Conservation (phyloP, 805 yeast species). For the Monosporozyma solicola region DNA sequence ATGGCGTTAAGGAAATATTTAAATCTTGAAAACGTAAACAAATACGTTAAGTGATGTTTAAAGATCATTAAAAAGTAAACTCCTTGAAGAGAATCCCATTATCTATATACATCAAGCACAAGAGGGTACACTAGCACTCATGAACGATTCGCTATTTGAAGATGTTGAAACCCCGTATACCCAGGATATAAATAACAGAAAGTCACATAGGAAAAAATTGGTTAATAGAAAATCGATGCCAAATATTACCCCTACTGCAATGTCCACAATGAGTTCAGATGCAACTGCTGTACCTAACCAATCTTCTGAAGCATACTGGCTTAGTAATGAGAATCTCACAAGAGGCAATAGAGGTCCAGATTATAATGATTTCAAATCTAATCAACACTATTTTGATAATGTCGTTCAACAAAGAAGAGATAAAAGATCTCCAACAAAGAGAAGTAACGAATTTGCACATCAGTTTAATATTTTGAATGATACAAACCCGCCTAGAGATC, state of each 20-base stretch:
- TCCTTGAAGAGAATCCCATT: background rate
- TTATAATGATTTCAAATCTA: background rate
- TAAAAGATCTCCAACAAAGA: slow-evolving; percentile 3
- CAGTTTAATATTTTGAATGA: slow-evolving; percentile 10
- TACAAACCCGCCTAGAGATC: background rate
- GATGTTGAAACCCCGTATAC: slow-evolving; percentile 25
- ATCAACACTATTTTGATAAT: background rate
- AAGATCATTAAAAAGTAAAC: background rate
- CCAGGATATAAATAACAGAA: background rate
- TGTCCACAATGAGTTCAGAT: slow-evolving; percentile 25
- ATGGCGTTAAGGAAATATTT: background rate
- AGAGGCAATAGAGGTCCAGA: background rate
- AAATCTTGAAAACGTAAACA: slow-evolving; percentile 1
- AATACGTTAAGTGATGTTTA: background rate
- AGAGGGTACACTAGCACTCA: slow-evolving; percentile 3
- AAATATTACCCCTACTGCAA: slow-evolving; percentile 12
- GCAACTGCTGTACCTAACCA: slow-evolving; percentile 9
- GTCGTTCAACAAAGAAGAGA: background rate
- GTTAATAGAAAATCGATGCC: background rate
- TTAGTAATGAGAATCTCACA: background rate
- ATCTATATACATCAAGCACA: background rate
- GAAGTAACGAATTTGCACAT: slow-evolving; percentile 10
- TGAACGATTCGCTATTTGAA: slow-evolving; percentile 27
- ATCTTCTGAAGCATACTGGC: background rate
- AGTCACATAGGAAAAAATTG: background rate